These are phyloP conservation scores for Fragilaria crotonensis DNA, from an alignment of 108 stramenopile genomes.

Conservation along the genomic window DNA sequence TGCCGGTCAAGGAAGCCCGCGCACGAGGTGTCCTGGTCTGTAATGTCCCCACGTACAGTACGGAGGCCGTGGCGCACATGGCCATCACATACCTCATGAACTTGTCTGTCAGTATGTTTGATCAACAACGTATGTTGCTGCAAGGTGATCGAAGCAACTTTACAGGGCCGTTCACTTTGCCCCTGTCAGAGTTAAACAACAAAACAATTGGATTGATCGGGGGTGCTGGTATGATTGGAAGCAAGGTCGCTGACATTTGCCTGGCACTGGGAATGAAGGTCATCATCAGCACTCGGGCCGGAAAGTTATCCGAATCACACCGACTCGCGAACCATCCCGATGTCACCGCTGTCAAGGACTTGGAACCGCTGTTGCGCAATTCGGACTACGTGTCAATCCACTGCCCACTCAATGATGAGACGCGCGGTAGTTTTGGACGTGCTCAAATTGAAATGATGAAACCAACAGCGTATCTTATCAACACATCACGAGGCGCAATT, in stretches of 20 bases:
- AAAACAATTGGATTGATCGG: constrained; percentile 86
- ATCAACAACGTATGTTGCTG: constrained; percentile 61
- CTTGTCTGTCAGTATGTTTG: constrained; percentile 69
- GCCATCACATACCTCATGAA: constrained; percentile 84
- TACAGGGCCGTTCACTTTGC: constrained; percentile 59
- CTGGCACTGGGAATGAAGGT: constrained; percentile 84
- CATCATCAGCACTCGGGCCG: constrained; percentile 56
- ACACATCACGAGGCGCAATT: constrained; percentile 84
- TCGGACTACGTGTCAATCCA: constrained; percentile 85
- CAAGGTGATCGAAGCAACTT: constrained; percentile 59
- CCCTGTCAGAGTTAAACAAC: constrained; percentile 61
- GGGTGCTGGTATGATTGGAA: constrained; percentile 84
- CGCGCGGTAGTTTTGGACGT: constrained; percentile 66
- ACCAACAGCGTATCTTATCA: constrained; percentile 82
- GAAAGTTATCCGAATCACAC: constrained; percentile 47
- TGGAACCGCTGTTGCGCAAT: constrained; percentile 40
- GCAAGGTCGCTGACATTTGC: constrained; percentile 71
- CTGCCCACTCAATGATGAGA: constrained; percentile 79
- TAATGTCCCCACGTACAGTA: constrained; percentile 80
- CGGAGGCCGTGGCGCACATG: constrained; percentile 84
- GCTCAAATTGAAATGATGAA: constrained; percentile 75
- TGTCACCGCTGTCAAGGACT: constrained; percentile 50
- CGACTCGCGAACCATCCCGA: constrained; percentile 37
- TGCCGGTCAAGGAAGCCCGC: constrained; percentile 44
- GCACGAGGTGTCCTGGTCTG: constrained; percentile 44